These are phyloP conservation scores for Capsella rubella DNA, from an alignment of 441 rosid species.

Conservation along the genomic window DNA sequence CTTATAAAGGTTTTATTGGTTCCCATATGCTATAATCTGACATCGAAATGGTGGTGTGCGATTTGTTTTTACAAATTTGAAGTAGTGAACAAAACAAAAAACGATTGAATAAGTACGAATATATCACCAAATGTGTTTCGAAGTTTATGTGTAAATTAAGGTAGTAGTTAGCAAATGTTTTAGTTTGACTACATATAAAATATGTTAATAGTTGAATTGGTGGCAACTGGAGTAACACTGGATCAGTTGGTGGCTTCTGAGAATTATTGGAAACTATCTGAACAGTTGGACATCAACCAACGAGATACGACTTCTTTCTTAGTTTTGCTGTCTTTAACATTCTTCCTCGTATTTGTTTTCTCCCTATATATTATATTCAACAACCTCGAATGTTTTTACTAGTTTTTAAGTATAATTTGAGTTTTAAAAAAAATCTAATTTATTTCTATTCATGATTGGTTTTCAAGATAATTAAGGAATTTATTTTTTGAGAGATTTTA, in stretches of 20 bases:
- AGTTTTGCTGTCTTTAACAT: conserved; percentile 7
- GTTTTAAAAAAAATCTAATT: no score
- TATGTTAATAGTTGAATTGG: conserved; percentile 11
- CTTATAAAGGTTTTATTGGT: no score
- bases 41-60: no score
- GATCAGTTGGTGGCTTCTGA: conserved; percentile 31
- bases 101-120: neutral
- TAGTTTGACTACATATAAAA: neutral
- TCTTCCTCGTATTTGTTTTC: conserved; percentile 11
- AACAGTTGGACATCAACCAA: conserved; percentile 34
- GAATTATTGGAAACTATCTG: conserved; percentile 31
- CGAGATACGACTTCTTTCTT: conserved; percentile 16
- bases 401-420: no score
- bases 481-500: no score
- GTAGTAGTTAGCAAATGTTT: conserved; percentile 6
- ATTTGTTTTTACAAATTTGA: no score
- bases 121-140: neutral
- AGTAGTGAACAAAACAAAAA: no score
- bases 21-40: no score
- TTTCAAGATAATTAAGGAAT: no score
- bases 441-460: no score
- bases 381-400: no score
- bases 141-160: neutral
- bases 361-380: neutral
- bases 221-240: conserved; percentile 42